A percentile compares a stretch with the other conserved stretches of the same genome.
phyloP scores from a whole-genome alignment of 2,329 filamentous ascomycete genomes.

The Penicillium occitanis region DNA sequence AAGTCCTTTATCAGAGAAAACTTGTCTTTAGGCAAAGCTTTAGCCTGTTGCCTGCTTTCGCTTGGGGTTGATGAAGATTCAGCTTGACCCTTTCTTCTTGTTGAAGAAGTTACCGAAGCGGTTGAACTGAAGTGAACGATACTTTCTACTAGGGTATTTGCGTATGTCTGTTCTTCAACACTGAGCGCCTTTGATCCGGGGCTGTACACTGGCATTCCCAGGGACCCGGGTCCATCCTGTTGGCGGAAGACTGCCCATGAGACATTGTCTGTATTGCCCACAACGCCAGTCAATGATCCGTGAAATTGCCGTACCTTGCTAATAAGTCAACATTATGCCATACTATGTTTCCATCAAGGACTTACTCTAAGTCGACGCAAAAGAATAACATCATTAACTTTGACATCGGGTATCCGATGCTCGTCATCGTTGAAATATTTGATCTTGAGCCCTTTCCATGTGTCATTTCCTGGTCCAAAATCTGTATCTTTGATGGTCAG shows the following conservation, averaged over 20 bases:
- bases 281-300: slow-evolving; percentile 28
- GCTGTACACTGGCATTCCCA: slow-evolving; percentile 29
- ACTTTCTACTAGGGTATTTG: slow-evolving; percentile 30
- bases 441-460: slow-evolving; percentile 50
- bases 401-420: slow-evolving; percentile 45
- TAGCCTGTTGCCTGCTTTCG: neutral
- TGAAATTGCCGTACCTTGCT: slow-evolving; percentile 27
- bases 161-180: slow-evolving; percentile 32
- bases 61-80: neutral
- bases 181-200: slow-evolving; percentile 31
- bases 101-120: slow-evolving; percentile 10
- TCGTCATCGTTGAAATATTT: slow-evolving; percentile 60
- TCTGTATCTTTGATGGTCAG: slow-evolving; percentile 61
- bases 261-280: slow-evolving; percentile 29
- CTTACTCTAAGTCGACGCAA: slow-evolving; percentile 58
- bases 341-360: slow-evolving; percentile 19
- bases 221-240: slow-evolving; percentile 26
- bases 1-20: slow-evolving; percentile 67
- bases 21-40: slow-evolving; percentile 44
- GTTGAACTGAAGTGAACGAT: neutral
- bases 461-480: slow-evolving; percentile 40
- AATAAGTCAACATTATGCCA: slow-evolving; percentile 1
- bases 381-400: slow-evolving; percentile 63
- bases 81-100: neutral
- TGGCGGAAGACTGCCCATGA: slow-evolving; percentile 39